Evolutionary conservation across 345 rosid species (phyloP).

Genomic region (Eucalyptus viminalis): DNA sequence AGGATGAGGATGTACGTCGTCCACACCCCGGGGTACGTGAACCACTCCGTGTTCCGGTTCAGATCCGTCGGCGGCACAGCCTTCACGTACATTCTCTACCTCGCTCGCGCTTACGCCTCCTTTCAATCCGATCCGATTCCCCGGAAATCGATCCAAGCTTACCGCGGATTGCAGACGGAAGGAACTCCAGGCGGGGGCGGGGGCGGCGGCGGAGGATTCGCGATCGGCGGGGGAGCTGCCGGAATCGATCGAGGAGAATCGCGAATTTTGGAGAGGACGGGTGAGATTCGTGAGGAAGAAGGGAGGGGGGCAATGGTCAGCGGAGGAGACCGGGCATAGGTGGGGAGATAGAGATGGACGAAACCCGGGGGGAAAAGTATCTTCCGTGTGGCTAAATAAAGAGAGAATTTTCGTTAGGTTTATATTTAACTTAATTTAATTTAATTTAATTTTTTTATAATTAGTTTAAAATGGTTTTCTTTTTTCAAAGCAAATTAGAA

Average conservation of each 20-base stretch:
- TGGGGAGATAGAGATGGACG: background rate
- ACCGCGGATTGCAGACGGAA: background rate
- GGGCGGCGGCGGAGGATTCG: background rate
- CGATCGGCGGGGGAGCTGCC: background rate
- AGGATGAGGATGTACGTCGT: conserved; percentile 32
- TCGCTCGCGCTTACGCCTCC: background rate
- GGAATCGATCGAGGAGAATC: background rate
- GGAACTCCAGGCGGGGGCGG: background rate
- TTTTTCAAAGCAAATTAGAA: background rate
- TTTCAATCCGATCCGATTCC: background rate
- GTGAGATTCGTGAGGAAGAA: background rate
- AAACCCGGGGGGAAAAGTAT: background rate
- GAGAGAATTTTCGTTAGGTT: background rate
- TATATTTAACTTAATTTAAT: background rate
- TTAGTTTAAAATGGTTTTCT: background rate
- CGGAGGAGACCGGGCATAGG: background rate
- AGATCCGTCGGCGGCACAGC: conserved; percentile 46
- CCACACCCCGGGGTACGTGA: conserved; percentile 47
- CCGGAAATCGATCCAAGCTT: background rate
- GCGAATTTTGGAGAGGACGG: background rate
- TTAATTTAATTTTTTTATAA: background rate
- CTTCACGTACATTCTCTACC: conserved; percentile 18
- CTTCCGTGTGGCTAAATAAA: background rate
- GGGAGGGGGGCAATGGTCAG: background rate
- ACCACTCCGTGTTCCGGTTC: conserved; percentile 43